Evolutionary conservation across 768 basidiomycete species (phyloP).

Genomic region (Mycena pura): DNA sequence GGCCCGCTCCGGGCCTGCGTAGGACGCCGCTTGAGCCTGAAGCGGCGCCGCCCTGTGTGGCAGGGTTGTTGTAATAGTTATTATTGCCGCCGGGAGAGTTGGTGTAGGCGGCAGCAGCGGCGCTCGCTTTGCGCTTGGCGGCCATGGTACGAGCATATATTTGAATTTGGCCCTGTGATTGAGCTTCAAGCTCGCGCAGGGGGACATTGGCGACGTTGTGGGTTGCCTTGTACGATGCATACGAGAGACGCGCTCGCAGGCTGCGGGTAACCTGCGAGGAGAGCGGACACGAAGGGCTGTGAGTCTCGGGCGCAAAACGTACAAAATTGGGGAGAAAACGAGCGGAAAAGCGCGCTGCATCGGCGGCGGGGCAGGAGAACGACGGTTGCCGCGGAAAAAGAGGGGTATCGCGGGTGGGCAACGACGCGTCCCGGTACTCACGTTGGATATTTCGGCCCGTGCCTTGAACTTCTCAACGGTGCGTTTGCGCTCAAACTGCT

Average conservation of each 20-base stretch:
- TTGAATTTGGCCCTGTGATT: slow-evolving; percentile 51
- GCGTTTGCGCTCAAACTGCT: slow-evolving; percentile 67
- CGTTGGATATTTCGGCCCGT: slow-evolving; percentile 81
- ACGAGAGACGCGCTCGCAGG: slow-evolving; percentile 79
- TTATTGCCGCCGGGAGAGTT: slow-evolving; percentile 40
- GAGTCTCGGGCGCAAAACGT: slow-evolving; percentile 35
- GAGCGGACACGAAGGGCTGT: slow-evolving; percentile 46
- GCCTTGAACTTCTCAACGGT: slow-evolving; percentile 80
- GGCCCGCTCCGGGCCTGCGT: slow-evolving; percentile 42
- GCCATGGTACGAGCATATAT: slow-evolving; percentile 59
- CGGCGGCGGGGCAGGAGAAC: not conserved
- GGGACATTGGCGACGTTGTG: slow-evolving; percentile 73
- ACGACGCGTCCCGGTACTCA: slow-evolving; percentile 67
- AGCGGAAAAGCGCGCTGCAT: slow-evolving; percentile 1
- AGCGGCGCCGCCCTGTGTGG: slow-evolving; percentile 53
- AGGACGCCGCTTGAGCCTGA: slow-evolving; percentile 36
- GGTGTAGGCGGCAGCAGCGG: slow-evolving; percentile 19
- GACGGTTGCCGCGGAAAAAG: not conserved
- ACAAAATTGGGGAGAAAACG: slow-evolving; percentile 12
- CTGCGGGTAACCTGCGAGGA: slow-evolving; percentile 75
- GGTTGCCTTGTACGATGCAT: slow-evolving; percentile 84
- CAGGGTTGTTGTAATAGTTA: slow-evolving; percentile 59
- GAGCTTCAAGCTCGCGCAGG: slow-evolving; percentile 75
- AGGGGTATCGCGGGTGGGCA: slow-evolving; percentile 31
- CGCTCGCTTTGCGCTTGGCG: slow-evolving; percentile 61